A percentile compares a stretch with the other conserved stretches of the same genome.
Conservation (phyloP, 106 monocot species). For the Allium sativum region DNA sequence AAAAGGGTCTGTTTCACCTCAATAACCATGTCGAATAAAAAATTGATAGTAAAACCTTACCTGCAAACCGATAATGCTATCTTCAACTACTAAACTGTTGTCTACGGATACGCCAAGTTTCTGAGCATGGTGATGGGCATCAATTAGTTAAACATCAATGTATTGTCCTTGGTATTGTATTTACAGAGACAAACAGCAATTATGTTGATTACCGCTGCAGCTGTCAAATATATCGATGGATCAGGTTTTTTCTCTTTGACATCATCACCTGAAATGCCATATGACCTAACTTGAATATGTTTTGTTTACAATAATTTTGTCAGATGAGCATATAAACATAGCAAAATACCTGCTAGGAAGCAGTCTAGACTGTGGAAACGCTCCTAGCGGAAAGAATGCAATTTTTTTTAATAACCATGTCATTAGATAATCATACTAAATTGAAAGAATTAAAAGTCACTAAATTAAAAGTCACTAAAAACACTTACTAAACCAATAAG, state of each 20-base stretch:
- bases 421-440: background rate
- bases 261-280: conserved; percentile 62
- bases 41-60: conserved; percentile 19
- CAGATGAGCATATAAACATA: no score
- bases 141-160: background rate
- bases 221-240: conserved; percentile 83
- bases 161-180: background rate
- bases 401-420: background rate
- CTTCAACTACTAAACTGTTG: conserved; percentile 94
- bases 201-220: conserved; percentile 41
- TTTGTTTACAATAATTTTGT: no score
- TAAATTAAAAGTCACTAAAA: background rate
- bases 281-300: no score
- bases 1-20: conserved; percentile 8
- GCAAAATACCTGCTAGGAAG: conserved; percentile 77
- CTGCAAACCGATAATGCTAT: conserved; percentile 92
- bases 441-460: background rate
- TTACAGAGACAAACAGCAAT: background rate
- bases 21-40: background rate
- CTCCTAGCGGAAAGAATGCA: conserved; percentile 36
- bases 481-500: conserved; percentile 78
- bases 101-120: conserved; percentile 36
- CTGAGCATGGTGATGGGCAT: conserved; percentile 18
- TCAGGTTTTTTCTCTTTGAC: conserved; percentile 94
- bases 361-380: conserved; percentile 85